A percentile compares a stretch with the other conserved stretches of the same genome.
phyloP scores from a whole-genome alignment of 164 flowering plant genomes.

The Cinnamomum micranthum region DNA sequence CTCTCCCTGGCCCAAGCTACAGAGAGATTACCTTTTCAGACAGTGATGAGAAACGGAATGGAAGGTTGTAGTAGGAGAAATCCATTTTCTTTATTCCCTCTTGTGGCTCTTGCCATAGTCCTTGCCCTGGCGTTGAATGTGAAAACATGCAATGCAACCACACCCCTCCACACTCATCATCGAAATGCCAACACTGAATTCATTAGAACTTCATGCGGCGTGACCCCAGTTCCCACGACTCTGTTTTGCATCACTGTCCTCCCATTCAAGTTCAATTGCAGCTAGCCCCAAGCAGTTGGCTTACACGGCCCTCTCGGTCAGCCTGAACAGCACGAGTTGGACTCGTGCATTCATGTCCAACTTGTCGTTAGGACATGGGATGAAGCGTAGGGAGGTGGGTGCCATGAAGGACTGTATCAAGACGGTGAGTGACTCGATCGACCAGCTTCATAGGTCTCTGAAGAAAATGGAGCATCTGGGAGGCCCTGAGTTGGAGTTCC shows the following conservation, averaged over 20 bases:
- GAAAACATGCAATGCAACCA: slow-evolving; percentile 1
- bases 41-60: slow-evolving; percentile 4
- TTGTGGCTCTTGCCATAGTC: not conserved
- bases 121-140: not conserved
- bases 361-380: slow-evolving; percentile 12
- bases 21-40: no score
- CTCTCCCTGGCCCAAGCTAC: not conserved
- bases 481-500: slow-evolving; percentile 12
- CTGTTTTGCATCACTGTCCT: slow-evolving; percentile 47
- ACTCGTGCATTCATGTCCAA: slow-evolving; percentile 6
- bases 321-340: slow-evolving; percentile 19
- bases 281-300: slow-evolving; percentile 45
- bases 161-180: no score
- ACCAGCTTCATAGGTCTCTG: slow-evolving; percentile 19
- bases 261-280: slow-evolving; percentile 42
- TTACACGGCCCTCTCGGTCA: slow-evolving; percentile 21
- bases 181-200: slow-evolving; percentile 32
- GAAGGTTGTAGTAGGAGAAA: slow-evolving; percentile 1
- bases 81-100: not conserved
- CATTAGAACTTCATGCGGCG: slow-evolving; percentile 45
- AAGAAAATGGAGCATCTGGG: slow-evolving; percentile 21
- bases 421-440: slow-evolving; percentile 23
- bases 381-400: slow-evolving; percentile 13
- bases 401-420: slow-evolving; percentile 32
- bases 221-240: slow-evolving; percentile 55